phyloP scores from a whole-genome alignment of 2,329 filamentous ascomycete species.

The Chalaropsis ovoidea region DNA sequence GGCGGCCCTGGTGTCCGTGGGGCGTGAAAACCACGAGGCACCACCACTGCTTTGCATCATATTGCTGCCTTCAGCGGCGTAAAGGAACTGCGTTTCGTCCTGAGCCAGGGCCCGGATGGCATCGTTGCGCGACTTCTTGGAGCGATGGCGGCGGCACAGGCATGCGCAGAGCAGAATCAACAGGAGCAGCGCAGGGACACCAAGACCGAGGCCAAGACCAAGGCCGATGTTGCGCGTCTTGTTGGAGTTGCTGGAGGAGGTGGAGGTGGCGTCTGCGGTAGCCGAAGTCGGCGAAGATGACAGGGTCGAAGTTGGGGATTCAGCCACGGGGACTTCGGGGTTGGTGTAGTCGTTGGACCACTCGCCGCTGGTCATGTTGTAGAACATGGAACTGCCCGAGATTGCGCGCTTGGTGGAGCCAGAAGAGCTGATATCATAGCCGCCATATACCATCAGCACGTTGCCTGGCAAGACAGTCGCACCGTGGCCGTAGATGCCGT shows the following conservation, averaged over 20 bases:
- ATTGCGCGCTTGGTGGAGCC: slow-evolving; percentile 33
- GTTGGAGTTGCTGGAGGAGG: slow-evolving; percentile 14
- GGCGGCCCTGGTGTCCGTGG: slow-evolving; percentile 11
- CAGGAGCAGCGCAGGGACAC: slow-evolving; percentile 43
- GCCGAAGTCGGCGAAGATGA: slow-evolving; percentile 19
- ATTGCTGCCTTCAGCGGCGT: slow-evolving; percentile 27
- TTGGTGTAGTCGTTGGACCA: slow-evolving; percentile 43
- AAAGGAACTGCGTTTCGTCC: slow-evolving; percentile 40
- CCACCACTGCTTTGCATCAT: slow-evolving; percentile 38
- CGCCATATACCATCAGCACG: slow-evolving; percentile 58
- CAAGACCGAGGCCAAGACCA: slow-evolving; percentile 56
- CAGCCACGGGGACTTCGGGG: slow-evolving; percentile 10
- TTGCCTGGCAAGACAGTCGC: slow-evolving; percentile 55
- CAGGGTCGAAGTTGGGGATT: slow-evolving; percentile 4
- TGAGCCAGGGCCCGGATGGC: slow-evolving; percentile 42
- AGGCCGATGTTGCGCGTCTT: slow-evolving; percentile 39
- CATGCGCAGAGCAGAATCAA: slow-evolving; percentile 42
- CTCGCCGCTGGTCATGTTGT: slow-evolving; percentile 48
- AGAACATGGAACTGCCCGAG: slow-evolving; percentile 36
- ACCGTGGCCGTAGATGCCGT: slow-evolving; percentile 53
- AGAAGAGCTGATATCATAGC: slow-evolving; percentile 41
- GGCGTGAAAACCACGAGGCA: slow-evolving; percentile 31
- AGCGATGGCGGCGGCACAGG: slow-evolving; percentile 33
- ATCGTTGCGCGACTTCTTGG: slow-evolving; percentile 36
- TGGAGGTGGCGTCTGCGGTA: slow-evolving; percentile 12